A percentile compares a stretch with the other conserved stretches of the same genome.
Conservation (phyloP, 2,329 filamentous ascomycete species). For the Alternaria arbusti region DNA sequence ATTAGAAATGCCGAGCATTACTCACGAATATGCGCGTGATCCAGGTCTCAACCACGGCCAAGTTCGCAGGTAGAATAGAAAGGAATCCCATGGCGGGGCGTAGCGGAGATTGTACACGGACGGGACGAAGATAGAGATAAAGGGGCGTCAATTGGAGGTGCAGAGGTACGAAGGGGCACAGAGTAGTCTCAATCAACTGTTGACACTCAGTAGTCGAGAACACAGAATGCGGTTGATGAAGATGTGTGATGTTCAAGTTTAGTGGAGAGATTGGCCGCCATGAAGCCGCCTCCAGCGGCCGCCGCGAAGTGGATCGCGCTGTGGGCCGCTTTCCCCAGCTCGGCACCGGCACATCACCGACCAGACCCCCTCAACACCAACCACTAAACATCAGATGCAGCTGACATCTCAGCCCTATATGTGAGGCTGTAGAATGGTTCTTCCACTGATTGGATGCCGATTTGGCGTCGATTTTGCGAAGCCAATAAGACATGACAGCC, state of each 20-base stretch:
- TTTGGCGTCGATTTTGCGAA: not conserved
- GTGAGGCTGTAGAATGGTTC: slow-evolving; percentile 16
- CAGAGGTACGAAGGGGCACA: not conserved
- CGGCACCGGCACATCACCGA: not conserved
- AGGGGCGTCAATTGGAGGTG: not conserved
- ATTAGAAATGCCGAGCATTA: not conserved
- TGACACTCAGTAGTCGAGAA: not conserved
- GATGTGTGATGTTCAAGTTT: slow-evolving; percentile 3
- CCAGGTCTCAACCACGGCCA: slow-evolving; percentile 67
- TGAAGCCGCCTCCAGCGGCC: slow-evolving; percentile 8
- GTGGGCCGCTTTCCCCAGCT: slow-evolving; percentile 13
- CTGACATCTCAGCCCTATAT: slow-evolving; percentile 23
- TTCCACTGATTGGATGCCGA: slow-evolving; percentile 7
- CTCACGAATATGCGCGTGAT: slow-evolving; percentile 67
- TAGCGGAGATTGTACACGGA: not conserved
- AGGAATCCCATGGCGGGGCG: slow-evolving; percentile 64
- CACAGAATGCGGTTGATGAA: not conserved
- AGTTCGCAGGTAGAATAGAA: slow-evolving; percentile 66
- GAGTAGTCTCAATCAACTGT: not conserved
- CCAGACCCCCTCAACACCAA: slow-evolving; percentile 19
- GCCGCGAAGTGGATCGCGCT: slow-evolving; percentile 3
- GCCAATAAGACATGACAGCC: slow-evolving; percentile 15
- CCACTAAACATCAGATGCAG: slow-evolving; percentile 8
- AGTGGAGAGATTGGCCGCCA: slow-evolving; percentile 1
- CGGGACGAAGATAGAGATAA: not conserved